Percentiles rank a stretch among this genome's conserved stretches.
Conservation (phyloP, 2,329 filamentous ascomycete species). For the Tolypocladium ovalisporum region DNA sequence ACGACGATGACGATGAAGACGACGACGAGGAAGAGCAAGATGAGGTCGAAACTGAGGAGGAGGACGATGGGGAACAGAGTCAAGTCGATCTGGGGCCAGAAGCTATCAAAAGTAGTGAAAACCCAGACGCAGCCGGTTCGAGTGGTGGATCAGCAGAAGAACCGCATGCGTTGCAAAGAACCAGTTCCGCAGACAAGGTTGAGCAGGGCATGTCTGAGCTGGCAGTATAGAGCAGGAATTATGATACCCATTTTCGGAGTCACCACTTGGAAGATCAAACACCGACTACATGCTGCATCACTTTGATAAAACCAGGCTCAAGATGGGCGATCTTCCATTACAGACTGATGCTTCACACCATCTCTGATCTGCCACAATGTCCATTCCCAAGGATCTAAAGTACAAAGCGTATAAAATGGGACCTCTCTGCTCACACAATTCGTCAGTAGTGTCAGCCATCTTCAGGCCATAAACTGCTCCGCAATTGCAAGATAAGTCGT, state of each 20-base stretch:
- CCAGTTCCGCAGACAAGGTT: constrained; percentile 4
- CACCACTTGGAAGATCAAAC: neutral
- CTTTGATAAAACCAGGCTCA: neutral
- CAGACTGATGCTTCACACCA: constrained; percentile 8
- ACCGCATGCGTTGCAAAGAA: neutral
- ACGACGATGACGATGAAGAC: constrained; percentile 15
- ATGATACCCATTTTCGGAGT: constrained; percentile 10
- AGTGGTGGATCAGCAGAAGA: neutral
- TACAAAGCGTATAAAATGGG: constrained; percentile 27
- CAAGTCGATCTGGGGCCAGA: neutral
- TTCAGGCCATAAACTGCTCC: constrained; percentile 25
- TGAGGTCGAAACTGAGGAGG: constrained; percentile 4
- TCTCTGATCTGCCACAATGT: constrained; percentile 11
- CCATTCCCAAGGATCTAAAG: constrained; percentile 23
- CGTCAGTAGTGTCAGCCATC: constrained; percentile 21
- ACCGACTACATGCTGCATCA: neutral
- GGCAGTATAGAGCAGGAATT: constrained; percentile 10
- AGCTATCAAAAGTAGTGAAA: neutral
- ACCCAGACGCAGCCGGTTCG: neutral
- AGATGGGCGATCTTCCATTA: constrained; percentile 12
- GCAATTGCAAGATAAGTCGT: constrained; percentile 17
- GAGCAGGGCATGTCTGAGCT: constrained; percentile 18
- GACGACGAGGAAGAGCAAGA: constrained; percentile 10
- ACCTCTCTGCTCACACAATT: constrained; percentile 14
- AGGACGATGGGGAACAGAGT: constrained; percentile 3